These are phyloP conservation scores for Eutypa lata DNA, from an alignment of 2,329 filamentous ascomycete species.

Conservation along the genomic window DNA sequence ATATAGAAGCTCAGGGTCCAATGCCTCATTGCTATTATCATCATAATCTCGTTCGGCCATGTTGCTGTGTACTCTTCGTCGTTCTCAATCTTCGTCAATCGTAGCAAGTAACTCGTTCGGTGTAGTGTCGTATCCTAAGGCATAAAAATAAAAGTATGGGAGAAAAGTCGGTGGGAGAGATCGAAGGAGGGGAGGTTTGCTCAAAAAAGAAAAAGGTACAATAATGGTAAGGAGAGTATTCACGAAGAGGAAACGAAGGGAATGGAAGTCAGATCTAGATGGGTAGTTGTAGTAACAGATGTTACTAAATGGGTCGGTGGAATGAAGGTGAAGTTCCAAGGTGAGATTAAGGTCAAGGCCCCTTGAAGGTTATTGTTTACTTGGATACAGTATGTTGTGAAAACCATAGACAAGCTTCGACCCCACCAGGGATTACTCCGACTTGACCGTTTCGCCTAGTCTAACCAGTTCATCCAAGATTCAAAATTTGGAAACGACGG, in stretches of 20 bases:
- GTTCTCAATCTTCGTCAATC: conserved; percentile 14
- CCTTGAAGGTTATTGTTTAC: background rate
- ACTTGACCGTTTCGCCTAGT: background rate
- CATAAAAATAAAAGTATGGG: background rate
- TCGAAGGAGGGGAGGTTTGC: background rate
- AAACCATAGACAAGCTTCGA: background rate
- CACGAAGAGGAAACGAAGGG: background rate
- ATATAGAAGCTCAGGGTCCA: conserved; percentile 88
- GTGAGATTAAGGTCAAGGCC: background rate
- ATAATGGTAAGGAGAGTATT: background rate
- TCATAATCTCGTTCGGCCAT: conserved; percentile 51
- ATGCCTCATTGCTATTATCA: conserved; percentile 49
- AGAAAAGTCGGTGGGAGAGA: background rate
- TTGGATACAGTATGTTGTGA: background rate
- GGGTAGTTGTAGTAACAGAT: background rate
- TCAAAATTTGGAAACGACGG: background rate
- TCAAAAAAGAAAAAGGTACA: background rate
- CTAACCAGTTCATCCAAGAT: background rate
- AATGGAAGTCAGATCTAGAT: background rate
- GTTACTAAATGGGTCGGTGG: background rate
- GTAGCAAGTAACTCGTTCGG: conserved; percentile 4
- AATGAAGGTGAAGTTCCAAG: background rate
- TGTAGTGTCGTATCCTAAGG: background rate
- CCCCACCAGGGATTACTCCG: background rate
- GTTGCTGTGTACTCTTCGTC: conserved; percentile 11